phyloP scores from a whole-genome alignment of 1,284 basidiomycete species.

The Pseudozyma pruni region DNA sequence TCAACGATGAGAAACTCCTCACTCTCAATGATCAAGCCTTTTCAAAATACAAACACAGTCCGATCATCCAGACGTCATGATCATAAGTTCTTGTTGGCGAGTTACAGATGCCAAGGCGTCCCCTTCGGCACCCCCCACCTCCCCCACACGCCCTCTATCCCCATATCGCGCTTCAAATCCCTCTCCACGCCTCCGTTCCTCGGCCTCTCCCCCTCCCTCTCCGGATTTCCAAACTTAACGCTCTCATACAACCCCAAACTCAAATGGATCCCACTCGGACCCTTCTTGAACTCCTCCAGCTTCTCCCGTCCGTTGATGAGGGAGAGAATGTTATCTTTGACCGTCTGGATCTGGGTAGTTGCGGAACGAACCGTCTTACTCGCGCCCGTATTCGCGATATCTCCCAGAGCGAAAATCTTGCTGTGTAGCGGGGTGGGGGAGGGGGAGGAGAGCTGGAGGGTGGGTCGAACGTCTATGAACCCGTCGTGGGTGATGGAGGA shows the following conservation, averaged over 20 bases:
- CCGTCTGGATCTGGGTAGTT: constrained; percentile 29
- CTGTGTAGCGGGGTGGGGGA: not conserved
- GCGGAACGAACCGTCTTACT: constrained; percentile 45
- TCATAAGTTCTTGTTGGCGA: not conserved
- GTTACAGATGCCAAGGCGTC: constrained; percentile 38
- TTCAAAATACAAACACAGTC: not conserved
- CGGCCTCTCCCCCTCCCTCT: constrained; percentile 1
- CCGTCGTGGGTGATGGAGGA: constrained; percentile 18
- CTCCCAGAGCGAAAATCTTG: constrained; percentile 32
- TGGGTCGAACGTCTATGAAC: constrained; percentile 42
- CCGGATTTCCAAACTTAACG: constrained; percentile 43
- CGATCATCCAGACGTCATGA: not conserved
- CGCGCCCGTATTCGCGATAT: constrained; percentile 42
- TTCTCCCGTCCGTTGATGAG: constrained; percentile 12
- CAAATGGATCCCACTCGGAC: constrained; percentile 37
- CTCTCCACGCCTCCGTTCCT: constrained; percentile 21
- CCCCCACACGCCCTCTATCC: constrained; percentile 19
- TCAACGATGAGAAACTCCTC: constrained; percentile 19
- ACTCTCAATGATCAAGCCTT: not conserved
- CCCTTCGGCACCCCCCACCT: constrained; percentile 33
- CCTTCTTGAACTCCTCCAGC: constrained; percentile 9
- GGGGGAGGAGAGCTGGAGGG: constrained; percentile 27
- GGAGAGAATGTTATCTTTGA: constrained; percentile 35
- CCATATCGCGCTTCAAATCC: constrained; percentile 36
- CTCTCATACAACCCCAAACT: constrained; percentile 38